phyloP scores from a whole-genome alignment of 176 grass and related monocot genomes.

The Zea luxurians region DNA sequence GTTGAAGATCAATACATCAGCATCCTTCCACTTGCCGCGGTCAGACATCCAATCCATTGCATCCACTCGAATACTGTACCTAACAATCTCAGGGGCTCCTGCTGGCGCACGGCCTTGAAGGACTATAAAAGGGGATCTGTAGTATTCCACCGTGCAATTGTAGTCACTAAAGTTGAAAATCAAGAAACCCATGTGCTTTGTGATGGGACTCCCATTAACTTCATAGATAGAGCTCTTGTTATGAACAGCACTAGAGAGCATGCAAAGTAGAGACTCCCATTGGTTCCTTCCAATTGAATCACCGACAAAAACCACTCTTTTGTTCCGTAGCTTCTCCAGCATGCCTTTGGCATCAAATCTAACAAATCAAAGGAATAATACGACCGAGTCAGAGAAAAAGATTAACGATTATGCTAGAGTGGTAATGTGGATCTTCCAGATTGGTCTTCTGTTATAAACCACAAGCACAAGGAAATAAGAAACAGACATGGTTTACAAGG shows the following conservation, averaged over 20 bases:
- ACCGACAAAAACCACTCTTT: slow-evolving; percentile 71
- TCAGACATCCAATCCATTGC: slow-evolving; percentile 73
- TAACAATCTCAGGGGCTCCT: slow-evolving; percentile 50
- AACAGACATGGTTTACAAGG: background rate
- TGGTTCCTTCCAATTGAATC: slow-evolving; percentile 96
- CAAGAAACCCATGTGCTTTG: slow-evolving; percentile 85
- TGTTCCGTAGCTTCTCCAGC: slow-evolving; percentile 65
- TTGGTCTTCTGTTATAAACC: background rate
- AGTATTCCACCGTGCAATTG: slow-evolving; percentile 92
- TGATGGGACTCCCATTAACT: slow-evolving; percentile 82
- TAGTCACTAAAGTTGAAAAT: slow-evolving; percentile 84
- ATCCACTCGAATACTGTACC: slow-evolving; percentile 63
- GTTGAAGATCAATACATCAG: slow-evolving; percentile 83
- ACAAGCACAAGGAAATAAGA: background rate
- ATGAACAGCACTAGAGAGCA: slow-evolving; percentile 59
- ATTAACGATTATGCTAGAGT: background rate
- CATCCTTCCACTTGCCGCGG: slow-evolving; percentile 59
- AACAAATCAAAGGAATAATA: slow-evolving; percentile 20
- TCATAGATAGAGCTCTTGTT: slow-evolving; percentile 84
- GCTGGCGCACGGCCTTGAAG: slow-evolving; percentile 56
- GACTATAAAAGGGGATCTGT: slow-evolving; percentile 79
- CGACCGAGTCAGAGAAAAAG: slow-evolving; percentile 16
- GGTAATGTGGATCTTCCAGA: background rate
- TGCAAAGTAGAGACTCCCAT: slow-evolving; percentile 91
- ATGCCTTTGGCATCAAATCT: slow-evolving; percentile 74